Base-by-base conservation (phyloP, 257 asterid species). In the Petrea volubilis region DNA sequence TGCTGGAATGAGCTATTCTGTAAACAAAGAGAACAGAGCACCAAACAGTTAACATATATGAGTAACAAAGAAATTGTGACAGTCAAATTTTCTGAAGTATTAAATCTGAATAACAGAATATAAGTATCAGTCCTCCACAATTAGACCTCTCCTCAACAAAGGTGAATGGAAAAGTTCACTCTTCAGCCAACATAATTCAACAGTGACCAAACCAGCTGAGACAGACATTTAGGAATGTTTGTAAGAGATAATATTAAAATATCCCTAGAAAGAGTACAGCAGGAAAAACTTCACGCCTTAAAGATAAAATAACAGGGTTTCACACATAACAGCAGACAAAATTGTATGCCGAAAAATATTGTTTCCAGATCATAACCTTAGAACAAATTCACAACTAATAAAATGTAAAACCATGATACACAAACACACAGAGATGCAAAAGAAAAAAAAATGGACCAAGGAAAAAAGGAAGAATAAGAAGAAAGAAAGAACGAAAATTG, bases 1-100 rank as follows among this genome's bases (percentile, higher is more conserved):
- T 71, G 97, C 79, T 85, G 95, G 79, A 95, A 95, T 52, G 93
- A 67, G 56, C 21, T 73, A 78, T 70, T 83, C 99, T 95, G 94
- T 67, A 81, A 74, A 76, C 23, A 71, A 50, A 64, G 65, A 64
- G n/a, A 70, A 27, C 70, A 20, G 29, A 61, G 50, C 43, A 68
- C 46, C 28, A 20, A 51, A 43, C 10, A 55, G 33, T 29, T 31
- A 18, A 27, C 18, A 57, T 71, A 58, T 43, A 47, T 15, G 43
- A 66, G 65, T 65, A 73, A 60, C 40, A 79, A 75, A 57, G 21
- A 13, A 52, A 11, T 17, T 47, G 66, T 17, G 14, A 40, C 25
- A 23, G 28, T 23, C 67, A 36, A 74, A 15, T 11, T 5, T 28
- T 25, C 14, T 40, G 44, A 33, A n/a, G n/a, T n/a, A n/a, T 34